Evolutionary conservation across 768 basidiomycete genomes (phyloP).

Genomic region (Termitomyces eurrhizus): DNA sequence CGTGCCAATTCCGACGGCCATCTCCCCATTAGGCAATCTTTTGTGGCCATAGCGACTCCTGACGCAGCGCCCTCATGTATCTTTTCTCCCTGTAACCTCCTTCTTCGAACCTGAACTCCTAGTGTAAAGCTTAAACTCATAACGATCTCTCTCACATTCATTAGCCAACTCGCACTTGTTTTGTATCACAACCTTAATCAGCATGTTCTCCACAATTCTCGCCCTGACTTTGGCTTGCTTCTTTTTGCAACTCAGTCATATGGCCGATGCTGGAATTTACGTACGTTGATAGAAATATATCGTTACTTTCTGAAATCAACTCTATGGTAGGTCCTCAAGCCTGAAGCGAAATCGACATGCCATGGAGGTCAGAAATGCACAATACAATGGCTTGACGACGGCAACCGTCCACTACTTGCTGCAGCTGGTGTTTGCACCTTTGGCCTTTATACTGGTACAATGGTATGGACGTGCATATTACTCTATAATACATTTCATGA

Average conservation of each 20-base stretch:
- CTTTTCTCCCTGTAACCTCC: not conserved
- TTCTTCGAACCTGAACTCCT: not conserved
- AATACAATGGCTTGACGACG: constrained; percentile 65
- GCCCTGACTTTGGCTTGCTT: constrained; percentile 19
- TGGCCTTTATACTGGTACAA: constrained; percentile 53
- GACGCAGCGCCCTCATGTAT: constrained; percentile 3
- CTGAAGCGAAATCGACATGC: constrained; percentile 41
- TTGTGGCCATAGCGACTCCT: not conserved
- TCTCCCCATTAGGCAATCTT: constrained; percentile 3
- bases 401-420: constrained; percentile 41
- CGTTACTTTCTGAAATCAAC: not conserved
- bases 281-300: constrained; percentile 25
- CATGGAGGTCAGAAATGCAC: constrained; percentile 49
- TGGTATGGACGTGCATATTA: constrained; percentile 33
- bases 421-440: constrained; percentile 50
- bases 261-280: constrained; percentile 36
- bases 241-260: constrained; percentile 20
- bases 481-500: not conserved
- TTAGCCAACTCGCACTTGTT: constrained; percentile 2
- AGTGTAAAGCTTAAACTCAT: not conserved
- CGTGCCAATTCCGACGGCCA: not conserved
- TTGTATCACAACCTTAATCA: not conserved
- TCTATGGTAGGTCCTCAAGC: constrained; percentile 40
- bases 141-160: constrained; percentile 7
- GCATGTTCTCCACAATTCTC: constrained; percentile 14